Evolutionary conservation across 352 stramenopile genomes (phyloP).

Genomic region (Globisporangium radiosum): DNA sequence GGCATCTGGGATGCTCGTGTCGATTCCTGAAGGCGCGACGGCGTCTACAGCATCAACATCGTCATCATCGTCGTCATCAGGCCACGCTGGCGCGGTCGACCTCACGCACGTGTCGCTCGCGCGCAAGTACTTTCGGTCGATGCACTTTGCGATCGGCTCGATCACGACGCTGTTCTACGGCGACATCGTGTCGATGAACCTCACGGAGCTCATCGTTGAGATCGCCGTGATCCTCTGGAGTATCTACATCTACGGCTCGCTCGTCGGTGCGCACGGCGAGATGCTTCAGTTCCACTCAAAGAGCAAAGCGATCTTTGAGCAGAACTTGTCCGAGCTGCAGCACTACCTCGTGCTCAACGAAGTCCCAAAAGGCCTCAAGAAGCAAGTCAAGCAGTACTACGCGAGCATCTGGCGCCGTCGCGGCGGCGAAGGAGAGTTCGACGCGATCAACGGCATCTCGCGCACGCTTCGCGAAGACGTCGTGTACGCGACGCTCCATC

Average conservation of each 20-base stretch:
- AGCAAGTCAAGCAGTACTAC: constrained; percentile 72
- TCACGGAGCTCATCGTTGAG: constrained; percentile 49
- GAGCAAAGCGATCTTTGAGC: constrained; percentile 50
- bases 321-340: constrained; percentile 57
- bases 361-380: constrained; percentile 54
- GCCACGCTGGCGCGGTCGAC: constrained; percentile 12
- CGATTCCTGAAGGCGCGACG: background rate
- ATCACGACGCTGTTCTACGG: constrained; percentile 71
- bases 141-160: constrained; percentile 56
- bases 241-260: constrained; percentile 68
- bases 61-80: constrained; percentile 5
- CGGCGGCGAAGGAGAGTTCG: constrained; percentile 48
- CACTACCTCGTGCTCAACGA: constrained; percentile 68
- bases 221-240: constrained; percentile 48
- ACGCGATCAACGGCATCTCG: constrained; percentile 37
- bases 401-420: constrained; percentile 47
- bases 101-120: constrained; percentile 25
- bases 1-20: constrained; percentile 44
- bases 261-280: constrained; percentile 54
- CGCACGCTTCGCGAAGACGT: constrained; percentile 53
- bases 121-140: constrained; percentile 58
- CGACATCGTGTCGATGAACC: constrained; percentile 64
- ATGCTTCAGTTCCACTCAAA: constrained; percentile 38
- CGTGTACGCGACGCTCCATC: constrained; percentile 39
- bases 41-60: constrained; percentile 3